Evolutionary conservation across 1,139 yeast genomes (phyloP), one percentile per base, ranked within the genome.

Genomic region (Williopsis jadinii): DNA sequence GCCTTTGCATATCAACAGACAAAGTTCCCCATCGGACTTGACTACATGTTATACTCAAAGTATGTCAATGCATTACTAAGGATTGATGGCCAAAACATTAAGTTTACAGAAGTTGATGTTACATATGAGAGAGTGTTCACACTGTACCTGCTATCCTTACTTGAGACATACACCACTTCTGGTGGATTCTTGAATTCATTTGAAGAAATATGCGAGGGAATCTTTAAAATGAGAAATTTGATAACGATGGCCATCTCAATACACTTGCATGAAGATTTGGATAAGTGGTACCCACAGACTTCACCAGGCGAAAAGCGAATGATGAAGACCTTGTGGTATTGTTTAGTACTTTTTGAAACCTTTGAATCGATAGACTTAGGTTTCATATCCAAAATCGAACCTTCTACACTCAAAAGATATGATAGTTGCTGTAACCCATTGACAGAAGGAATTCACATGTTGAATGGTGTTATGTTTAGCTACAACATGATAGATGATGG

Each of bases 401-500:
- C 49, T 2, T 40, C 44, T 11, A 30, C 34, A 6, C 42, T 46
- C 37, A 40, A 44, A 30, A 32, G 49, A 34, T 34, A 39, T 37
- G 44, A 42, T n/a, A 40, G 37, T 31, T 43, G 46, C 14, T 43
- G 42, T 13, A 43, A 46, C 26, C 33, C 40, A 15, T 27, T 46
- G 33, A 39, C 41, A 9, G 49, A 46, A 36, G 10, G 41, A 5
- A 32, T 43, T 11, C 49, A 46, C 31, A 31, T 41, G 13, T 19
- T 43, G 10, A 47, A 46, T 30, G 34, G 49, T 15, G 46, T 40
- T 10, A 14, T 46, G 24, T 46, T 38, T 39, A 46, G 41, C 31
- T 46, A 46, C 32, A 41, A 41, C 30, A 38, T 46, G 43, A 35
- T 46, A 32, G 49, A 46, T 28, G 47, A 46, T 32, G 49, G 49